Conservation (phyloP, 2,329 filamentous ascomycete species). For the Nothophaeocryptopus gaeumannii region DNA sequence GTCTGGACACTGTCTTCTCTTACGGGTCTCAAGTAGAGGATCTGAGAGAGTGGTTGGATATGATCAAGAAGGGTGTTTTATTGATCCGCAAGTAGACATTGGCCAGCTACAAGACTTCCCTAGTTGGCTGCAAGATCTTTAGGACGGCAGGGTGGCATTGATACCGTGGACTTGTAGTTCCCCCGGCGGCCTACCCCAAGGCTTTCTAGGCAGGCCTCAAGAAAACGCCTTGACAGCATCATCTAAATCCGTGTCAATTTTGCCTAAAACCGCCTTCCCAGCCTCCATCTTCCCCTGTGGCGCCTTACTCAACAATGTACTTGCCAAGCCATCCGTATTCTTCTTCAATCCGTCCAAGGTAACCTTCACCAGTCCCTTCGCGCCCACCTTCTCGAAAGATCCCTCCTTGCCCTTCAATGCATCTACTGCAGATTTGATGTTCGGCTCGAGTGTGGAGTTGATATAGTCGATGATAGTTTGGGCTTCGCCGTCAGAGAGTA, state of each 20-base stretch:
- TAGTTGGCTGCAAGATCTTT: slow-evolving; percentile 1
- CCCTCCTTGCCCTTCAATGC: slow-evolving; percentile 19
- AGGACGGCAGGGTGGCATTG: slow-evolving; percentile 5
- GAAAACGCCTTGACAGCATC: neutral
- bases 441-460: slow-evolving; percentile 21
- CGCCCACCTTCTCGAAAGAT: slow-evolving; percentile 13
- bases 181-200: too few relatives aligned
- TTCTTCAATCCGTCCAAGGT: slow-evolving; percentile 1
- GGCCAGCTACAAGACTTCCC: slow-evolving; percentile 7
- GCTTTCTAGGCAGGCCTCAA: too few relatives aligned
- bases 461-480: slow-evolving; percentile 20
- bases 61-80: slow-evolving; percentile 33
- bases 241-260: neutral
- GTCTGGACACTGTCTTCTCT: slow-evolving; percentile 43
- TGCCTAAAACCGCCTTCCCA: slow-evolving; percentile 2
- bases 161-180: neutral
- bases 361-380: neutral
- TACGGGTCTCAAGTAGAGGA: slow-evolving; percentile 44
- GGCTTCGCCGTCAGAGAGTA: slow-evolving; percentile 4
- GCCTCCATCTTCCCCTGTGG: slow-evolving; percentile 2
- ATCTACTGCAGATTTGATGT: slow-evolving; percentile 11
- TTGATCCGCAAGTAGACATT: slow-evolving; percentile 17
- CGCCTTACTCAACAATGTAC: slow-evolving; percentile 2
- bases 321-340: neutral
- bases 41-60: slow-evolving; percentile 33